A percentile compares a stretch with the other conserved stretches of the same genome.
phyloP scores from a whole-genome alignment of 2,329 filamentous ascomycete genomes.

The Aspergillus thermomutatus region DNA sequence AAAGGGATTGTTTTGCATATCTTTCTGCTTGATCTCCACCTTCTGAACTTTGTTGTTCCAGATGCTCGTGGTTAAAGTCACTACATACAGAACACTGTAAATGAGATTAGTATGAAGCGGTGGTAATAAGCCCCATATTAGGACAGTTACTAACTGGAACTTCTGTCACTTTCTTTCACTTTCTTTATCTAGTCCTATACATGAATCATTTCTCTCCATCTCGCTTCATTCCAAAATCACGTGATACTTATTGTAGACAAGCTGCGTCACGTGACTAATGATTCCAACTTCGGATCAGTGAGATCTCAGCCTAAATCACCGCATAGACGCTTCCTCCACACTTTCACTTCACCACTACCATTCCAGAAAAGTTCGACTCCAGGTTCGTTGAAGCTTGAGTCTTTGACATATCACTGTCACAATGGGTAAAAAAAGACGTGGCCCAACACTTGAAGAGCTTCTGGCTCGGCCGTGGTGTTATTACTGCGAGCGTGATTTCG shows the following conservation, averaged over 20 bases:
- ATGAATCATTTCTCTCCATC: neutral
- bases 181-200: neutral
- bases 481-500: conserved; percentile 99
- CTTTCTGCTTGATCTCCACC: neutral
- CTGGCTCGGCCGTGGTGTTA: conserved; percentile 92
- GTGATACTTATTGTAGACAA: neutral
- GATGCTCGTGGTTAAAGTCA: neutral
- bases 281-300: neutral
- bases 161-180: neutral
- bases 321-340: neutral
- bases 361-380: neutral
- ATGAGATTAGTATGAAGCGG: neutral
- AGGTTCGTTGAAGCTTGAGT: neutral
- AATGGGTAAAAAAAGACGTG: conserved; percentile 90
- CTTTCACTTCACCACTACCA: neutral
- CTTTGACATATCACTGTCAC: conserved; percentile 21
- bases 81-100: neutral
- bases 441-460: conserved; percentile 82
- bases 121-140: neutral
- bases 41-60: neutral
- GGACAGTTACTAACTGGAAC: neutral
- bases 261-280: neutral
- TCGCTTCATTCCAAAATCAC: neutral
- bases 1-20: neutral
- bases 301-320: neutral